Base-by-base conservation (phyloP, 2,329 filamentous ascomycete genomes). In the Immersiporthe knoxdaviesiana region DNA sequence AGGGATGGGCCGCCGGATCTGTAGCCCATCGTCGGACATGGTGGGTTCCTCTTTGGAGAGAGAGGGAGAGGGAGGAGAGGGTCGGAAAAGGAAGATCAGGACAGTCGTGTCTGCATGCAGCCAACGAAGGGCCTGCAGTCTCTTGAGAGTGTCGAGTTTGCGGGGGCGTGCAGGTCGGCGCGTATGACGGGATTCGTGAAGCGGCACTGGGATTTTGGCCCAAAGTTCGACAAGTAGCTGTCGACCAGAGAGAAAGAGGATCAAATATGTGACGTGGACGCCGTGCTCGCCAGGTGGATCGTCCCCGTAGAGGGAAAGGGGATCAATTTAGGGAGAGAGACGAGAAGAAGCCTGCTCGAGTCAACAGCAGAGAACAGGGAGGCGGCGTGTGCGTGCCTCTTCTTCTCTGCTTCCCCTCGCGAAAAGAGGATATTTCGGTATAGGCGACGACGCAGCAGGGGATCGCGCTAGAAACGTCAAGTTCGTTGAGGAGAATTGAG, bases 1-100 rank as follows among this genome's bases (percentile, higher is more conserved):
- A 30, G 92, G 91, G 71, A 90, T 86, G 7, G 93, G 93, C 63
- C 90, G 89, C 72, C 91, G 77, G 72, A 93, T 81, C 50, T 84
- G 84, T 68, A 88, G 87, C 56, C 82, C 80, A 44, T 82, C 79
- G 67, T 82, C 78, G 58, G 79, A 74, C 81, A 83, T 82, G 69
- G 21, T 71, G 37, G 11, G 12, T n/a, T 30, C 44, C 37, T n/a
- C 24, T 41, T n/a, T 16, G 27, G 10, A 50, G 27, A n/a, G 37
- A 21, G 21, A 8, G 16, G 8, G 44, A 41, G 50, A 16, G 50
- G 12, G 50, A 21, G 50, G 12, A 6, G 14, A 44, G 41, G 16
- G 41, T 7, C 12, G 41, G 41, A 44, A 12, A 12, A 14, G 39
- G 16, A 18, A 44, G 16, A 18, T 44, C 18, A 18, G 7, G 7